phyloP scores from a whole-genome alignment of 805 yeast genomes.

The Candida nanaspora region DNA sequence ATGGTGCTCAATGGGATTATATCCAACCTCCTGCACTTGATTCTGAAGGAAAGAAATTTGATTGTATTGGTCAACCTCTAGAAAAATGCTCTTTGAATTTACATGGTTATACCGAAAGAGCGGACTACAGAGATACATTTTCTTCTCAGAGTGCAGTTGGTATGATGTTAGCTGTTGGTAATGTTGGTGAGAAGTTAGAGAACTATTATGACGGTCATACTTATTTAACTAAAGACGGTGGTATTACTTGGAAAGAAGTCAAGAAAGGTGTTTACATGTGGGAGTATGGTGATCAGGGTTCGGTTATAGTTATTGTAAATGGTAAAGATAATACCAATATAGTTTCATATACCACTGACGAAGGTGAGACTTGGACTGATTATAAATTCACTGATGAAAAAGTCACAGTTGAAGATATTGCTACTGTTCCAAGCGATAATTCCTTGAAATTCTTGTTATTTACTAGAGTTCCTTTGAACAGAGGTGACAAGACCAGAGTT shows the following conservation, averaged over 20 bases:
- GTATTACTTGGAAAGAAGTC: constrained; percentile 76
- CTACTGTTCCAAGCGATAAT: constrained; percentile 84
- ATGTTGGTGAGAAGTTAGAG: constrained; percentile 63
- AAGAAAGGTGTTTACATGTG: constrained; percentile 69
- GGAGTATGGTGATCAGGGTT: constrained; percentile 94
- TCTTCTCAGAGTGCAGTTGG: constrained; percentile 86
- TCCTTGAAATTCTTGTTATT: constrained; percentile 68
- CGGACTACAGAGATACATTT: constrained; percentile 71
- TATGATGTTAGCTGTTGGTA: constrained; percentile 77
- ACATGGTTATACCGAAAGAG: constrained; percentile 83
- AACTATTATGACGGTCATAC: constrained; percentile 37
- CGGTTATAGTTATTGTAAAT: constrained; percentile 66
- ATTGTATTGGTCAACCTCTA: constrained; percentile 42
- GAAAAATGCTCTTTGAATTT: constrained; percentile 70
- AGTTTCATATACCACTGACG: constrained; percentile 62
- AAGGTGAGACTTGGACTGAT: constrained; percentile 69
- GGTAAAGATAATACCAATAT: constrained; percentile 51
- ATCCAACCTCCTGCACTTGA: constrained; percentile 61
- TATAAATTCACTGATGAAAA: constrained; percentile 53
- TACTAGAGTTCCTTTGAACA: constrained; percentile 38
- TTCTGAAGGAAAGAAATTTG: constrained; percentile 47
- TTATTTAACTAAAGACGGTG: constrained; percentile 77
- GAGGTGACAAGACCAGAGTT: constrained; percentile 43
- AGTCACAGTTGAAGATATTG: constrained; percentile 60
- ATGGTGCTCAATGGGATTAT: constrained; percentile 79